Conservation (phyloP, 2,329 filamentous ascomycete species). For the Volutella citrinella region DNA sequence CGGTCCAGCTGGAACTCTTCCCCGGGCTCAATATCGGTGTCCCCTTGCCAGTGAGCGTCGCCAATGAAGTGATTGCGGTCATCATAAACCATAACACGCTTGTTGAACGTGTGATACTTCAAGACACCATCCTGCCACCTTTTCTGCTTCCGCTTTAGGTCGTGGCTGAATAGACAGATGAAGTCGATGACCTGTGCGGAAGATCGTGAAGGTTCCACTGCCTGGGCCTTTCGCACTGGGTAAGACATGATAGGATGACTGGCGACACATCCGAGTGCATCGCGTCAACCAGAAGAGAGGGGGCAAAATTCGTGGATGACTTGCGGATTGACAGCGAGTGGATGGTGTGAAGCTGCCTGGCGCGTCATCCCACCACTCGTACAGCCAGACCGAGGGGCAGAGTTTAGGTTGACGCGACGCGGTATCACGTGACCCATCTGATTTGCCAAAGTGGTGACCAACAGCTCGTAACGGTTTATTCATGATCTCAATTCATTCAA, state of each 20-base stretch:
- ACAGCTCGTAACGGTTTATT: too few species aligned
- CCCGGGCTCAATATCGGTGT: constrained; percentile 69
- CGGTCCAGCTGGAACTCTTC: constrained; percentile 79
- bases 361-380: not conserved
- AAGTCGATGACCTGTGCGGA: constrained; percentile 78
- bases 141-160: constrained; percentile 83
- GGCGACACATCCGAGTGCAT: not conserved
- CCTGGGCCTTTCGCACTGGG: not conserved
- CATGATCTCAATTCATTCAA: too few species aligned
- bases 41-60: constrained; percentile 76
- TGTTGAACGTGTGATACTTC: constrained; percentile 88
- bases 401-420: constrained; percentile 11
- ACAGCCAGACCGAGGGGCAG: not conserved
- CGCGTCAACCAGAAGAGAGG: not conserved
- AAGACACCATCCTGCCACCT: constrained; percentile 91
- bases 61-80: constrained; percentile 76
- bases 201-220: constrained; percentile 9
- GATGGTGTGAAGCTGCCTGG: too few species aligned
- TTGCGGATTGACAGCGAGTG: too few species aligned
- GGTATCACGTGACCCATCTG: constrained; percentile 22
- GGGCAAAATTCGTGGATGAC: too few species aligned
- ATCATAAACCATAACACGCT: constrained; percentile 86
- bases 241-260: constrained; percentile 15
- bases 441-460: too few species aligned
- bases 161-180: constrained; percentile 82